A percentile compares a stretch with the other conserved stretches of the same genome.
Conservation (phyloP, 2,329 filamentous ascomycete species). For the Dactylellina sp. region DNA sequence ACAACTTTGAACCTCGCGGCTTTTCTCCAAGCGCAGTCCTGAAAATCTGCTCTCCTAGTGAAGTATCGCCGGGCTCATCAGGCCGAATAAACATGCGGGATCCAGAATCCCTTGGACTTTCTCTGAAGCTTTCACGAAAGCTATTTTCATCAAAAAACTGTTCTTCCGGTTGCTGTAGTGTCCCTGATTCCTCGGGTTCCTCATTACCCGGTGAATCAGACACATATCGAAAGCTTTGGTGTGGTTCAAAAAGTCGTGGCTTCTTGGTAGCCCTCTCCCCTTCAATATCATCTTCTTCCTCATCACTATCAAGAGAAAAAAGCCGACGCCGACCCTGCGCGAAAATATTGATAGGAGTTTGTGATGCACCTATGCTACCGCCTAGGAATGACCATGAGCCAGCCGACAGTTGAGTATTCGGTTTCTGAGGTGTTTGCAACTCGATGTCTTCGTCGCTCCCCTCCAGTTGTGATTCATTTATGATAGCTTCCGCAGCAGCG, state of each 20-base stretch:
- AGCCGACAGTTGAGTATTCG: constrained; percentile 15
- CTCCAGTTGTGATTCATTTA: constrained; percentile 40
- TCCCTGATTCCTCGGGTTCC: constrained; percentile 6
- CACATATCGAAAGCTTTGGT: constrained; percentile 48
- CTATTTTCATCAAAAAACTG: constrained; percentile 53
- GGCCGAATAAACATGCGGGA: constrained; percentile 40
- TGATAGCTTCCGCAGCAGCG: constrained; percentile 43
- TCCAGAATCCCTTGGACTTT: constrained; percentile 34
- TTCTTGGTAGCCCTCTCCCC: constrained; percentile 28
- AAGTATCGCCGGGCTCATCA: constrained; percentile 28
- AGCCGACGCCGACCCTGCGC: constrained; percentile 45
- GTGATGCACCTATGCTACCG: constrained; percentile 8
- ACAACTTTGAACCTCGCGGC: constrained; percentile 33
- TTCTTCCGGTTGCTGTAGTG: constrained; percentile 15
- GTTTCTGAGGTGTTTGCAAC: constrained; percentile 26
- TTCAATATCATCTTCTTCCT: constrained; percentile 44
- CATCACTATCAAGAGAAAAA: constrained; percentile 37
- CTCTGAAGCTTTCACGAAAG: constrained; percentile 42
- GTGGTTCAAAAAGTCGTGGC: constrained; percentile 40
- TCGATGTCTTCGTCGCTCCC: constrained; percentile 16
- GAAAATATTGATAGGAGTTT: constrained; percentile 49
- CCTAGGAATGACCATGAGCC: constrained; percentile 46
- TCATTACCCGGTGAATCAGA: constrained; percentile 32
- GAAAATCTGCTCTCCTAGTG: constrained; percentile 19
- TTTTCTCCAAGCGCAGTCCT: constrained; percentile 29